Base-by-base conservation (phyloP, 306 rosid species). In the Pterocarpus macrocarpus region DNA sequence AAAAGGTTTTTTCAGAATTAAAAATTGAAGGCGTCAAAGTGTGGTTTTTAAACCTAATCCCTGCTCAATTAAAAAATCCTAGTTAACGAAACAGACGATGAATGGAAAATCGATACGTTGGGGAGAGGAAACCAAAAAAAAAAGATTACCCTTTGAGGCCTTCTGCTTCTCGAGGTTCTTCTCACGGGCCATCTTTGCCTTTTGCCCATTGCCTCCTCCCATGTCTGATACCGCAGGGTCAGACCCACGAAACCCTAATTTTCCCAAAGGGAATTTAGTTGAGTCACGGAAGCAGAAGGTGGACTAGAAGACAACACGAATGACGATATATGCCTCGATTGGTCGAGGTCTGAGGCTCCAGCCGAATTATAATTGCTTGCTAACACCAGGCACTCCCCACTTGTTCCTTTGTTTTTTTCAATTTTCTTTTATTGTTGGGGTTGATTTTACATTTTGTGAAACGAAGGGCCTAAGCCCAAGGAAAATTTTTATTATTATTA, bases 161-260 rank as follows among this genome's bases (percentile, higher is more conserved):
- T 85, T 90, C 59, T 85, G 83, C 82, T 92, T 90, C 89, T 90
- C 95, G 75, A 89, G 13, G 77, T 92, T 90, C 86, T 71, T 89
- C 87, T 92, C 92, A 10, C 94, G 91, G 4, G 97, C 97, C 93
- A 86, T 90, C 91, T 89, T 90, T 28, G 97, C 58, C 85, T 92
- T 92, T 69, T 92, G 97, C 2, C 86, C 92, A 64, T 92, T 90
- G 85, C 97, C 97, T 80, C 93, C 95, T 63, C 97, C 97, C 97
- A 90, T 89, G 79, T 39, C 81, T 58, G 75, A 53, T 2, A 10
- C 65, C 81, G 75, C 57, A 65, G 80, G 80, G 66, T 9, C 83
- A 76, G 78, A 81, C 82, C 81, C 88, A 56, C 49, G 73, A 79
- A 88, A 89, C 90, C 89, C 95, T 91, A 86, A 69, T 61, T 80